Evolutionary conservation across 148 eudicot species (phyloP), one percentile per base, ranked within the genome.

Genomic region (Mesembryanthemum crystallinum): DNA sequence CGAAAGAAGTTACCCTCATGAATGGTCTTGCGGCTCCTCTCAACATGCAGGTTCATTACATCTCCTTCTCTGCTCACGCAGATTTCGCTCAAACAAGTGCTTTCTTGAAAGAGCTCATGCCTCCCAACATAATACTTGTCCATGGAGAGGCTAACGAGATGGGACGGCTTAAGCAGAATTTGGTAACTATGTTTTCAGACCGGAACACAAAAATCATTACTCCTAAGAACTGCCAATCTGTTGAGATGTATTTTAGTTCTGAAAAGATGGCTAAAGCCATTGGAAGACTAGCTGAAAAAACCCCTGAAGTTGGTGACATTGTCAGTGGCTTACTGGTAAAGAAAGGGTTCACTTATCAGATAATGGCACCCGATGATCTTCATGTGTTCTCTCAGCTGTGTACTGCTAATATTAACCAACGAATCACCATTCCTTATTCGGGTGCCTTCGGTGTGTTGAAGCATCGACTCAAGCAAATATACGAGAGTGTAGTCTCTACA

Each of bases 31-130:
- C 86, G 25, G 92, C 93, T 64, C 95, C 98, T 76, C 88, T 94
- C 24, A 90, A 94, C 77, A 94, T 94, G 95, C 82, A 79, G 72
- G 93, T 94, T 23, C 92, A 88, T 82, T 94, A 94, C 82, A 94
- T 94, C 55, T 94, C 98, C 29, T 94, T 94, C 82, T 92, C 98
- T 23, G 98, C 98, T 82, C 98, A 94, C 21, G 98, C 98, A 0
- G 98, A 94, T 77, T 92, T 76, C 80, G 86, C 91, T 43, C 90
- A 94, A 75, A 94, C 98, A 49, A 94, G 92, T 72, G 61, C 88
- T 14, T 94, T 94, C 83, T 75, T 94, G 79, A 89, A 87, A 74
- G 97, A 94, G 73, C 92, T 94, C 25, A 92, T 90, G 95, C 98
- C 97, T 55, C 97, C 98, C 1, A 94, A 94, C 82, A 89, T 94